A percentile compares a stretch with the other conserved stretches of the same genome.
phyloP scores from a whole-genome alignment of 768 basidiomycete genomes.

The Auricularia cornea region DNA sequence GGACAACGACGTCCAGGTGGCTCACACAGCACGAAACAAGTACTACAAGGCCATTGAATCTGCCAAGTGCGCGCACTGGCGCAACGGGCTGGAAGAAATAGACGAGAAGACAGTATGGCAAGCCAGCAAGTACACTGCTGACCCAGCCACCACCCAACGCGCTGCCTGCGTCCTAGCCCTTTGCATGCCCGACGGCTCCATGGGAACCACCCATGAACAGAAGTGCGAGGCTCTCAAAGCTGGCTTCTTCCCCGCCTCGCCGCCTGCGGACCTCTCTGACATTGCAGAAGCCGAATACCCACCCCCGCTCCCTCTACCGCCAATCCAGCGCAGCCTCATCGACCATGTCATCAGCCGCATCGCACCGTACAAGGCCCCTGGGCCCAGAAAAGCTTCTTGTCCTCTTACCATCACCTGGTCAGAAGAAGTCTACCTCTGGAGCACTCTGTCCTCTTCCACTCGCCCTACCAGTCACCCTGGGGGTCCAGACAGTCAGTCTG shows the following conservation, averaged over 20 bases:
- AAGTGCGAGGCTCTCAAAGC: background rate
- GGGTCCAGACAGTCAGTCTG: no score
- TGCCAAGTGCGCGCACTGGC: background rate
- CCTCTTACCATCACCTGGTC: no score
- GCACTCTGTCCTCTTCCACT: no score
- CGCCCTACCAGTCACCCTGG: no score
- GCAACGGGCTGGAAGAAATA: background rate
- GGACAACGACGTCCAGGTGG: no score
- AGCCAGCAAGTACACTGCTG: background rate
- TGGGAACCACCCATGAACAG: background rate
- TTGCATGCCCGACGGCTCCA: background rate
- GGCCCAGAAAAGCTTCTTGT: no score
- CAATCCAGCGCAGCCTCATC: background rate
- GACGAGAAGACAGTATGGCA: background rate
- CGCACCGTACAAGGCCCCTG: slow-evolving; percentile 15
- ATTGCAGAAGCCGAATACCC: background rate
- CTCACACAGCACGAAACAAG: no score
- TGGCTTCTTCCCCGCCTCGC: background rate
- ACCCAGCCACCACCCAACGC: no score
- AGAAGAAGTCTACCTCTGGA: no score
- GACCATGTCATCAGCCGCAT: slow-evolving; percentile 4
- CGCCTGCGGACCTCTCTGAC: background rate
- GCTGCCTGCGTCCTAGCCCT: no score
- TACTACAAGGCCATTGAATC: no score
- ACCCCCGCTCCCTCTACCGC: background rate